Evolutionary conservation across 1,139 yeast species (phyloP).

Genomic region (Suhomyces kunorum): DNA sequence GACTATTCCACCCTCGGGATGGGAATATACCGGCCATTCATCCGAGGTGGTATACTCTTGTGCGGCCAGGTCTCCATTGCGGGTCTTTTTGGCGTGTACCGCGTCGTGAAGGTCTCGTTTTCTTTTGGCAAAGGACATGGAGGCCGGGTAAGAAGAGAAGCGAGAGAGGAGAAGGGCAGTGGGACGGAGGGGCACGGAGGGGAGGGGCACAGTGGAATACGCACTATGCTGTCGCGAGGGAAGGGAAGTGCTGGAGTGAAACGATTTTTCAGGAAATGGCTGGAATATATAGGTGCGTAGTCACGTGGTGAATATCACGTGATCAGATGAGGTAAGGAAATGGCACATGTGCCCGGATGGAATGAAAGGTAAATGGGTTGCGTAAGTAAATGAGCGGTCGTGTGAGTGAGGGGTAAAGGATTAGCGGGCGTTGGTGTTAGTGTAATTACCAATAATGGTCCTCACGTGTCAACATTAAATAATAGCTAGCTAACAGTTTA

Average conservation of each 20-base stretch:
- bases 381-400: no score
- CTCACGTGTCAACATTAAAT: no score
- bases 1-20: conserved; percentile 65
- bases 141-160: neutral
- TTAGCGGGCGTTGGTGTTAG: no score
- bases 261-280: conserved; percentile 2
- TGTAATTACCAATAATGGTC: no score
- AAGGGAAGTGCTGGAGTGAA: conserved; percentile 3
- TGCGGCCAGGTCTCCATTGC: conserved; percentile 21
- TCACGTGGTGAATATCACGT: conserved; percentile 5
- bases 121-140: conserved; percentile 28
- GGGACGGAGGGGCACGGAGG: neutral
- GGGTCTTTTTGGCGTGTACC: conserved; percentile 27
- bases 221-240: conserved; percentile 1
- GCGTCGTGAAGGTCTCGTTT: conserved; percentile 26
- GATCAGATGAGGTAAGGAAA: no score
- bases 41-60: conserved; percentile 30
- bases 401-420: no score
- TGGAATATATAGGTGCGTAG: conserved; percentile 1
- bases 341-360: no score
- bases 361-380: no score
- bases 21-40: conserved; percentile 63
- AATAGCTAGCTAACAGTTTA: no score
- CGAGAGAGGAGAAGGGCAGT: neutral
- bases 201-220: neutral